Evolutionary conservation across 2,329 filamentous ascomycete species (phyloP).

Genomic region (Chalara sp.): DNA sequence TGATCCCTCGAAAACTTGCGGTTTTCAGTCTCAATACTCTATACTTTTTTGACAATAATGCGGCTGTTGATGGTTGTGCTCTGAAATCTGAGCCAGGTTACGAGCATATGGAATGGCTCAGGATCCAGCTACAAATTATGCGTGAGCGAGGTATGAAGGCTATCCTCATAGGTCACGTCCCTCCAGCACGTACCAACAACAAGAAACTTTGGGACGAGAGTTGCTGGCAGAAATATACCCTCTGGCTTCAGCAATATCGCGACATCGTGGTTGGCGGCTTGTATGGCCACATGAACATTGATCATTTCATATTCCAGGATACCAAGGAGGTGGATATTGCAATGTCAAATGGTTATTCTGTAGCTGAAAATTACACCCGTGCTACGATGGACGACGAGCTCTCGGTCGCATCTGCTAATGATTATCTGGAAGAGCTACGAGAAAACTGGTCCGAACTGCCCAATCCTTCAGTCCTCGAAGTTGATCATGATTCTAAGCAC

Average conservation of each 20-base stretch:
- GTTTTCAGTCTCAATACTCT: conserved; percentile 95
- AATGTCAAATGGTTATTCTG: conserved; percentile 28
- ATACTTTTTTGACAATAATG: conserved; percentile 92
- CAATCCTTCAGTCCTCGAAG: conserved; percentile 26
- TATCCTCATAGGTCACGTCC: conserved; percentile 90
- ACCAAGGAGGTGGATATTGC: conserved; percentile 65
- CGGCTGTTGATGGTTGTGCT: conserved; percentile 85
- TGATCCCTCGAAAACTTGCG: conserved; percentile 76
- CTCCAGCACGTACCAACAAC: conserved; percentile 75
- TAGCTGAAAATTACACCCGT: conserved; percentile 23
- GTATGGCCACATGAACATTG: conserved; percentile 97
- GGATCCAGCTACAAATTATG: conserved; percentile 78
- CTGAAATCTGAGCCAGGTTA: conserved; percentile 77
- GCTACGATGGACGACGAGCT: conserved; percentile 46
- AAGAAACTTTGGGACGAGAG: conserved; percentile 93
- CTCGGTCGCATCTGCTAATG: conserved; percentile 57
- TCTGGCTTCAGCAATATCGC: conserved; percentile 86
- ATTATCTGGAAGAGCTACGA: conserved; percentile 75
- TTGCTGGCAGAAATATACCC: conserved; percentile 95
- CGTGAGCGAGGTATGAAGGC: conserved; percentile 85
- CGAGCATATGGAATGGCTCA: conserved; percentile 93
- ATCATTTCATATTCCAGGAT: conserved; percentile 93
- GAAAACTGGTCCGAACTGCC: conserved; percentile 73
- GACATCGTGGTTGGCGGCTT: conserved; percentile 76
- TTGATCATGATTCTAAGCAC: conserved; percentile 15